Base-by-base conservation (phyloP, 768 basidiomycete species). In the Cystoderma amianthinum region DNA sequence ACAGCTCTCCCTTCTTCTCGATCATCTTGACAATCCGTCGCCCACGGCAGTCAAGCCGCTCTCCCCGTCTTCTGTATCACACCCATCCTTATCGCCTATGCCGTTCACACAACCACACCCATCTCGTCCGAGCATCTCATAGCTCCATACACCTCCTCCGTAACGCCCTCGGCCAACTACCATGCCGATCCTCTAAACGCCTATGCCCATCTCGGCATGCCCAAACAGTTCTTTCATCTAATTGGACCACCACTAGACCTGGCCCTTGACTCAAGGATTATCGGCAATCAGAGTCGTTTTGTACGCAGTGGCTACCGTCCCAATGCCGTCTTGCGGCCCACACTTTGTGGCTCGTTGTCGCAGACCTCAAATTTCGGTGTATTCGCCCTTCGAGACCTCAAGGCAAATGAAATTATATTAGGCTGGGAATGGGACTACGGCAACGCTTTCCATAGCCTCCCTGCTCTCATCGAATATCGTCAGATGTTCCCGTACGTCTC, bases 371-470 rank as follows among this genome's bases (percentile, higher is more conserved):
- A n/a, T n/a, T n/a, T n/a, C n/a, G n/a, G n/a, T n/a, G n/a, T n/a
- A n/a, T n/a, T n/a, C n/a, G n/a, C n/a, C n/a, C n/a, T n/a, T n/a
- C 62, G 78, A 9, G 85, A 88, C 46, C 70, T 97, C 48, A 74
- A 73, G 41, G 76, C 76, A 23, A 72, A 84, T 36, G 94, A 97
- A 62, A 76, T 97, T 15, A 78, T 93, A 0, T 62, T 97, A 0
- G 86, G 85, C 0, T 97, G 94, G 92, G 92, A 96, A 57, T 98
- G 94, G 94, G 93, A 97, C 51, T 94, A 98, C 52, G 80, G 80
- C 2, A 86, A 90, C 54, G 80, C 83, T 1, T 76, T 94, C 0
- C 93, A 95, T 59, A 65, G 70, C 45, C 64, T 91, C 1, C 85
- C 79, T n/a, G 78, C 79, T 5, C 60, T 87, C 38, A 65, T 88